Conservation (phyloP, 305 asterid genomes). For the Fraxinus greggii region DNA sequence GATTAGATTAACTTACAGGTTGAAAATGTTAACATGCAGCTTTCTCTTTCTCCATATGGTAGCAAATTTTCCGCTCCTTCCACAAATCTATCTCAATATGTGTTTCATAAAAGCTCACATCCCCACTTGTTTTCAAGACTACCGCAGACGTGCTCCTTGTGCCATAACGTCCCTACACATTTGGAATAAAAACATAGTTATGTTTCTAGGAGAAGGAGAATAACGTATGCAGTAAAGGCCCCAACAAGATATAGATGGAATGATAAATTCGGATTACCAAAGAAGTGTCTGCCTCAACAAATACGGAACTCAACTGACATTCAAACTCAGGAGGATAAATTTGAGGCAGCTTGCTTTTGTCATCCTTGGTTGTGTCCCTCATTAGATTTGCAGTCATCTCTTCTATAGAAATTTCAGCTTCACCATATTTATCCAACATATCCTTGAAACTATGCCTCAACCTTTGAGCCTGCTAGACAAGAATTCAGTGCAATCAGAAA, state of each 20-base stretch:
- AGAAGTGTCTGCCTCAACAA: slow-evolving; percentile 53
- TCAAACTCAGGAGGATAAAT: slow-evolving; percentile 60
- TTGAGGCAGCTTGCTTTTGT: slow-evolving; percentile 45
- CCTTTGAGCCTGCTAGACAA: slow-evolving; percentile 48
- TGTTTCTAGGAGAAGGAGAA: background rate
- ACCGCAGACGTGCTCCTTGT: slow-evolving; percentile 78
- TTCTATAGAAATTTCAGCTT: slow-evolving; percentile 46
- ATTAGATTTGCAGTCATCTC: slow-evolving; percentile 47
- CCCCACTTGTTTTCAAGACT: slow-evolving; percentile 37
- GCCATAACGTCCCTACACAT: slow-evolving; percentile 70
- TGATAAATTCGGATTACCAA: slow-evolving; percentile 35
- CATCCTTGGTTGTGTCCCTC: slow-evolving; percentile 67
- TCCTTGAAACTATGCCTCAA: slow-evolving; percentile 45
- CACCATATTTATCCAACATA: slow-evolving; percentile 35
- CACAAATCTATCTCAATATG: slow-evolving; percentile 46
- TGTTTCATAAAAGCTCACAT: slow-evolving; percentile 51
- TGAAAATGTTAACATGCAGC: background rate
- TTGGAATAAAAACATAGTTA: background rate
- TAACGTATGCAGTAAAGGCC: background rate
- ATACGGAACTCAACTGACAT: slow-evolving; percentile 64
- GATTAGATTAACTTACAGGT: background rate
- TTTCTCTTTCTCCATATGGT: slow-evolving; percentile 26
- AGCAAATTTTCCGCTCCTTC: slow-evolving; percentile 49
- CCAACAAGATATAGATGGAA: background rate
- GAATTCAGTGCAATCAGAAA: background rate